Evolutionary conservation across 2,329 filamentous ascomycete species (phyloP).

Genomic region (Paracoccidioides brasiliensis): DNA sequence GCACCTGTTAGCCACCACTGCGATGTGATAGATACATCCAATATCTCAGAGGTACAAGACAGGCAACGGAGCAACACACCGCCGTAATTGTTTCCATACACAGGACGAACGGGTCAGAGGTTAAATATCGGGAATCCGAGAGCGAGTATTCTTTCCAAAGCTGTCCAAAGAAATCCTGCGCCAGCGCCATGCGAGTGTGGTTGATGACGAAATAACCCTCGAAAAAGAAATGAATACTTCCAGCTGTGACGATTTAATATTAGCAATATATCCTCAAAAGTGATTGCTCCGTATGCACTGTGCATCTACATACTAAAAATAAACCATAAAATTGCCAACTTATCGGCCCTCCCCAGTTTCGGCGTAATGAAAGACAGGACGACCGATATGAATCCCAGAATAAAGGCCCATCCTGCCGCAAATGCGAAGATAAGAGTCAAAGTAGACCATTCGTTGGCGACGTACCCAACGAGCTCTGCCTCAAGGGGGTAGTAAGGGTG

Average conservation of each 20-base stretch:
- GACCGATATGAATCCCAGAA: constrained; percentile 46
- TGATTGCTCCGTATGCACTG: background rate
- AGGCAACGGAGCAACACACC: constrained; percentile 35
- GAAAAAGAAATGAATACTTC: constrained; percentile 60
- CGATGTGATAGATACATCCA: background rate
- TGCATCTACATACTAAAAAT: constrained; percentile 47
- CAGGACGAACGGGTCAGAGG: constrained; percentile 69
- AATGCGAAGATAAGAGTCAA: constrained; percentile 48
- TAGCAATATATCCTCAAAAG: background rate
- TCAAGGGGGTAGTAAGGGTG: constrained; percentile 63
- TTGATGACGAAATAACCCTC: constrained; percentile 73
- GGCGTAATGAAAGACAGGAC: constrained; percentile 42
- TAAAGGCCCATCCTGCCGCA: constrained; percentile 39
- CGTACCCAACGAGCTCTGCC: constrained; percentile 48
- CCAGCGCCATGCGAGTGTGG: constrained; percentile 50
- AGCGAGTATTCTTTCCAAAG: constrained; percentile 88
- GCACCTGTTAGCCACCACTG: background rate
- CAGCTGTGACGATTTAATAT: constrained; percentile 20
- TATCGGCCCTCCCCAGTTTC: constrained; percentile 41
- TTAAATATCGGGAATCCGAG: constrained; percentile 77
- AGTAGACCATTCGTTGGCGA: constrained; percentile 52
- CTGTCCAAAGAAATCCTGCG: constrained; percentile 65
- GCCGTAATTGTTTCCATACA: constrained; percentile 75
- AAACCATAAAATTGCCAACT: constrained; percentile 59
- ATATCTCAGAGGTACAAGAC: background rate